Base-by-base conservation (phyloP, 495 filamentous ascomycete species). In the Usnea hakonensis region DNA sequence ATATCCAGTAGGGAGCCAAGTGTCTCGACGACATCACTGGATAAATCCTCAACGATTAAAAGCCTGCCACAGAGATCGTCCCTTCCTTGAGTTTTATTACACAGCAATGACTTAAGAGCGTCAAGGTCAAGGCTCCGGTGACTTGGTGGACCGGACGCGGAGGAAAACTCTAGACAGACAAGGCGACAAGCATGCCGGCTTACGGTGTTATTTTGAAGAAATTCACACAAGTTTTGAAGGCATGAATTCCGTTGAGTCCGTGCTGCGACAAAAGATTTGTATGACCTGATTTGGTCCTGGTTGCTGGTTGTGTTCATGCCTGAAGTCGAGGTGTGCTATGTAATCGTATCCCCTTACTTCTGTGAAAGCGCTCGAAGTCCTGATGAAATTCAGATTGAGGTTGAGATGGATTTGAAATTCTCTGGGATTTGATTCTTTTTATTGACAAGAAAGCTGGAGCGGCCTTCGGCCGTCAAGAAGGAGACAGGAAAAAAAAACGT, bases 1-100 rank as follows among this genome's bases (percentile, higher is more conserved):
- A 68, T 68, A 19, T 67, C 28, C 17, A 68, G 26, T 5, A 43
- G 21, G 8, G 40, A 60, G 5, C 59, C 64, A 19, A 68, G 53
- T 1, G 57, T 53, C 50, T 67, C 59, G 44, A 68, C 19, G 3
- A 52, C 28, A 19, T 32, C 11, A n/a, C 6, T 52, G 28, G 28
- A 30, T 6, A 32, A 7, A 21, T 52, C 28, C 7, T 52, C 28
- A 32, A 52, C 48, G 16, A 52, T 52, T 16, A 52, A 19, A 17
- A 52, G 26, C 16, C 48, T 19, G 16, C 28, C 28, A 52, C 28
- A 32, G 28, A 52, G 14, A 30, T 52, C 48, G 28, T 52, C 28
- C 2, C 13, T 50, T 30, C 6, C 28, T 52, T 52, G 30, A 6
- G 16, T 6, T 19, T 6, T 11, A 16, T 14, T 9, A 52, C 48